Conservation (phyloP, 2,329 filamentous ascomycete species). For the Hypoxylon sp. region DNA sequence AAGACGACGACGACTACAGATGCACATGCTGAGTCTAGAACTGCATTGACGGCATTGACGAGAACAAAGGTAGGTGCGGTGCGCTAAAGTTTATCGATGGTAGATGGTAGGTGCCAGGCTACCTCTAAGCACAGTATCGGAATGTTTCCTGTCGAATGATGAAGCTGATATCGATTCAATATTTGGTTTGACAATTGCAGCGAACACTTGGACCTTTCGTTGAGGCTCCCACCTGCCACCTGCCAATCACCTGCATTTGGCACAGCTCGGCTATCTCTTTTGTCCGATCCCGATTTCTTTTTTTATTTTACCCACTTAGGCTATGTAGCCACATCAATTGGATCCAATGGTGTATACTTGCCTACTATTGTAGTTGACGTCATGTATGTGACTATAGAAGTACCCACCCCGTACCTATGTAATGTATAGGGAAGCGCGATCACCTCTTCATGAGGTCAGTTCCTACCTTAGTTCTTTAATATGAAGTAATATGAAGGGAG, state of each 20-base stretch:
- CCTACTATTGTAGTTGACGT: not conserved
- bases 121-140: not conserved
- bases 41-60: conserved; percentile 16
- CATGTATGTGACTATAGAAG: not conserved
- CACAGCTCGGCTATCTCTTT: conserved; percentile 13
- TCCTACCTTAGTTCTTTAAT: not conserved
- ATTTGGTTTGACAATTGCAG: conserved; percentile 22
- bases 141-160: conserved; percentile 12
- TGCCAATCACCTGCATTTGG: not conserved
- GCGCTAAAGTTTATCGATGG: not conserved
- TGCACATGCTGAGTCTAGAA: conserved; percentile 32
- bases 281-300: conserved; percentile 30
- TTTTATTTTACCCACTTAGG: conserved; percentile 5
- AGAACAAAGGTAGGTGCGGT: not conserved
- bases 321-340: conserved; percentile 1
- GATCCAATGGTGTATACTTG: no score
- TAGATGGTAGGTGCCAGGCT: not conserved
- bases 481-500: not conserved
- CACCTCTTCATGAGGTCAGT: not conserved
- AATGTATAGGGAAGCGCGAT: not conserved
- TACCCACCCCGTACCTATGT: not conserved
- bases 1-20: conserved; percentile 27
- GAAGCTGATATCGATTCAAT: conserved; percentile 7
- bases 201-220: conserved; percentile 1
- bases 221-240: not conserved